phyloP scores from a whole-genome alignment of 352 stramenopile species.

The Phytopythium mirpurense region DNA sequence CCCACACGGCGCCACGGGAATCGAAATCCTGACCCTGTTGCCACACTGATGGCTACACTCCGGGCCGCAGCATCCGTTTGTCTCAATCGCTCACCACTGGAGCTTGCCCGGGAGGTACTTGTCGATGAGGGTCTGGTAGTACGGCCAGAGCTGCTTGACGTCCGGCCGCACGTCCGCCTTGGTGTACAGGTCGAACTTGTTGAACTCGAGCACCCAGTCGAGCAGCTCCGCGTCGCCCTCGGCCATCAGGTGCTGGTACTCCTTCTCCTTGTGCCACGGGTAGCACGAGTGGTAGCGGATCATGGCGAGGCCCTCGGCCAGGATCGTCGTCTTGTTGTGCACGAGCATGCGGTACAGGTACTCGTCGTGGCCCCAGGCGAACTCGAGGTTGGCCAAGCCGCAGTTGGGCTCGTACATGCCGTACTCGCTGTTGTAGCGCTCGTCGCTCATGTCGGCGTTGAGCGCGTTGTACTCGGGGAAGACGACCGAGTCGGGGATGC shows the following conservation, averaged over 20 bases:
- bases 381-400: constrained; percentile 86
- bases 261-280: constrained; percentile 91
- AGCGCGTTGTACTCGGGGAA: constrained; percentile 89
- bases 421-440: constrained; percentile 75
- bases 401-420: constrained; percentile 90
- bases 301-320: constrained; percentile 89
- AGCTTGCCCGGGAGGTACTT: constrained; percentile 86
- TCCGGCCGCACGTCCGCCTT: constrained; percentile 81
- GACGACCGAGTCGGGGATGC: constrained; percentile 84
- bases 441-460: constrained; percentile 89
- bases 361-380: constrained; percentile 92
- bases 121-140: constrained; percentile 90
- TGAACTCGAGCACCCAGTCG: constrained; percentile 92
- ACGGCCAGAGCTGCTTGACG: constrained; percentile 86
- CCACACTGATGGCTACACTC: too few relatives aligned
- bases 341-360: constrained; percentile 94
- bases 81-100: too few relatives aligned
- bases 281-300: constrained; percentile 94
- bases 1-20: too few relatives aligned
- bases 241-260: constrained; percentile 87
- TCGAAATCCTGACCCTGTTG: too few relatives aligned
- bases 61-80: too few relatives aligned
- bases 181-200: constrained; percentile 94
- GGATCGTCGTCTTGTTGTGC: constrained; percentile 85
- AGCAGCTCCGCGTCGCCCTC: constrained; percentile 80